Evolutionary conservation across 257 asterid genomes (phyloP), one percentile per base, ranked within the genome.

Genomic region (Oldenlandia corymbosa): DNA sequence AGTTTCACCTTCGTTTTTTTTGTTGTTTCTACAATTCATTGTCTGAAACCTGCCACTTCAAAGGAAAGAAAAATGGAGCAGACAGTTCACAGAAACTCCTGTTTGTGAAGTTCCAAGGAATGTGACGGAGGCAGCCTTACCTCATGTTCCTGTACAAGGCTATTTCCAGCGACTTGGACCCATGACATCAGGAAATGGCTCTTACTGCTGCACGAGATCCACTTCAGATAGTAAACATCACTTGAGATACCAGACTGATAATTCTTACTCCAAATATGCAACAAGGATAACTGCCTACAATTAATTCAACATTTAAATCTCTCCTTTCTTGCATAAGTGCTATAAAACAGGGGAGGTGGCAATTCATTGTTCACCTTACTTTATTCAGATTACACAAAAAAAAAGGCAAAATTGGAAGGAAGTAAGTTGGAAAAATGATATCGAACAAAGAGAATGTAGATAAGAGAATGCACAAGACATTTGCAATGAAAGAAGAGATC

Each of bases 311-410:
- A 26, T 11, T 36, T 10, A n/a, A n/a, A n/a, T n/a, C n/a, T n/a
- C n/a, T n/a, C n/a, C n/a, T n/a, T n/a, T n/a, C n/a, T n/a, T n/a
- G n/a, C n/a, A n/a, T n/a, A n/a, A n/a, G n/a, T n/a, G n/a, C n/a
- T n/a, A n/a, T n/a, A n/a, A n/a, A n/a, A n/a, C n/a, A n/a, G n/a
- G n/a, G n/a, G 27, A 39, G 8, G 6, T 26, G 20, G 61, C 12
- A 18, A 0, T 52, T 23, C 36, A 21, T n/a, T 34, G 13, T 18
- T 32, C 45, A n/a, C n/a, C 17, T 1, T 31, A 2, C 27, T 17
- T 51, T 16, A 64, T 50, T 51, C 45, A 27, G 59, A 32, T 56
- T n/a, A n/a, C n/a, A n/a, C n/a, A n/a, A n/a, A n/a, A 31, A 10
- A 56, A 56, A 56, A 18, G 62, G 17, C 45, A 56, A 56, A 32